Evolutionary conservation across 2,329 filamentous ascomycete species (phyloP), one percentile per base, ranked within the genome.

Genomic region (Xylariaceae sp.): DNA sequence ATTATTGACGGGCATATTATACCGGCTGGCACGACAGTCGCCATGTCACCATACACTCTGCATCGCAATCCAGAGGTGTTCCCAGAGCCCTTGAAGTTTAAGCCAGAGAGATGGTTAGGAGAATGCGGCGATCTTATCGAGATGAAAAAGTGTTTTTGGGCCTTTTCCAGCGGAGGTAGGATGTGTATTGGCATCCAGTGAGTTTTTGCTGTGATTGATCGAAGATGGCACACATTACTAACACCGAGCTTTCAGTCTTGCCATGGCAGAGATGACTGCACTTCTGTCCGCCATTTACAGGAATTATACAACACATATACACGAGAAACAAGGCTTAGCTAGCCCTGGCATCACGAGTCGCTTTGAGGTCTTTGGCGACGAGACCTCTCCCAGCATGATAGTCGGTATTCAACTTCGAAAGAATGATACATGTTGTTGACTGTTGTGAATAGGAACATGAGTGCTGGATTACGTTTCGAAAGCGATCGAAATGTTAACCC

Each of bases 221-320:
- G 12, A 13, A 28, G 13, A 33, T 47, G 22, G 19, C 19, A 9
- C 33, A 19, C 13, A 22, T n/a, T 43, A 12, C 42, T 14, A 31
- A 45, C n/a, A 14, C 31, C 14, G 12, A 14, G 22, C 38, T 42
- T 19, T 16, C 31, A 75, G 72, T 60, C 63, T 79, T 9, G 76
- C 76, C 2, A 76, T 77, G 69, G 73, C 74, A 12, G 76, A 79
- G 58, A 78, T 79, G 75, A 75, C 72, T 1, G 75, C 73, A 1
- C 59, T 79, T 7, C 60, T 74, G 1, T 69, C 74, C 4, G 71
- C 73, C 1, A 55, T 79, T 5, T 78, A 79, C 60, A 62, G 71
- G 45, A 65, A 60, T 28, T 79, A 77, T 57, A 63, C 44, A 3
- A 77, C 75, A 1, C 57, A 51, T 17, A 58, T 69, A 38, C 53